Evolutionary conservation across 2,329 filamentous ascomycete genomes (phyloP).

Genomic region (Claviceps pusilla): DNA sequence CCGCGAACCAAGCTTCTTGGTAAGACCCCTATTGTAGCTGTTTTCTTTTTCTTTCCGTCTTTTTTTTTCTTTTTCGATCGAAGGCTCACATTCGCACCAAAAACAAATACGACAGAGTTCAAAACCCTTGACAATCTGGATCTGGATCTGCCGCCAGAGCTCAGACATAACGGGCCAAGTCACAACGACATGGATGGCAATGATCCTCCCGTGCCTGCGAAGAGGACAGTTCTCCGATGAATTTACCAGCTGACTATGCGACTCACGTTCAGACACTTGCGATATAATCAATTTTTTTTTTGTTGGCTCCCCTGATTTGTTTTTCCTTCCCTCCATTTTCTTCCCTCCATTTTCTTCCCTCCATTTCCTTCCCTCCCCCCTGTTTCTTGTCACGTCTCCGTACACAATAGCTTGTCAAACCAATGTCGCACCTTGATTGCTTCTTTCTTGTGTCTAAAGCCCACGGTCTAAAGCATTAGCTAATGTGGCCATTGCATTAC

Average conservation of each 20-base stretch:
- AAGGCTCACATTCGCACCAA: background rate
- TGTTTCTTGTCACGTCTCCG: too few relatives aligned
- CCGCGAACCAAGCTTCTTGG: constrained; percentile 15
- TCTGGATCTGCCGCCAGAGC: background rate
- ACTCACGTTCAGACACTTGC: too few relatives aligned
- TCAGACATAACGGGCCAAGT: background rate
- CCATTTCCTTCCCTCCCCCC: background rate
- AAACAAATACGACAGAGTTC: background rate
- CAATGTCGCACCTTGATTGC: background rate
- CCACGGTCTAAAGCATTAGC: background rate
- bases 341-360: background rate
- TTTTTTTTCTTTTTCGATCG: background rate
- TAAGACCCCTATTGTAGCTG: constrained; percentile 7
- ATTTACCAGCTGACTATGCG: too few relatives aligned
- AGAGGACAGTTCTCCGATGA: background rate
- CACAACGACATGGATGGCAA: background rate
- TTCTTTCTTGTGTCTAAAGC: background rate
- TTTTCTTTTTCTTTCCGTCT: background rate
- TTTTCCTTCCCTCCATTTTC: background rate
- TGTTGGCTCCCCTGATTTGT: background rate
- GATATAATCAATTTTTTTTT: background rate
- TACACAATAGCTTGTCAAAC: background rate
- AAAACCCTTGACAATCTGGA: background rate
- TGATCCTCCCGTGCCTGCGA: background rate
- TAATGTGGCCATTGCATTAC: too few relatives aligned